phyloP scores from a whole-genome alignment of 1,139 yeast genomes.

The Pichia inconspicua region DNA sequence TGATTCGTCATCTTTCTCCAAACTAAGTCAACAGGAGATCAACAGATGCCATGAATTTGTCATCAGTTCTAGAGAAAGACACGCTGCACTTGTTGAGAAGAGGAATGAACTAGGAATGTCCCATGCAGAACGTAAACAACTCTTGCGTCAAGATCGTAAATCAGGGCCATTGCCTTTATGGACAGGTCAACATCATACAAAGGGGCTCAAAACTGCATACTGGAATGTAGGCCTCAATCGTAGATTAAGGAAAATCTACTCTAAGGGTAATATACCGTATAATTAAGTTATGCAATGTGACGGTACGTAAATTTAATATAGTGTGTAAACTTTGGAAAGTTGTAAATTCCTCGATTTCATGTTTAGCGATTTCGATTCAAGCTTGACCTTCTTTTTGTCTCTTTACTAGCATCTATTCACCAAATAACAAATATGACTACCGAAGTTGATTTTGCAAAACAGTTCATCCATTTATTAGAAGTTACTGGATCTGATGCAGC shows the following conservation, averaged over 20 bases:
- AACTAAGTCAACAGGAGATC: constrained; percentile 75
- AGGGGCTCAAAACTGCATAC: constrained; percentile 48
- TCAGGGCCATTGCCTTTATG: constrained; percentile 18
- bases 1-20: constrained; percentile 32
- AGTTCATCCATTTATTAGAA: constrained; percentile 19
- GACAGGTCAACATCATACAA: constrained; percentile 38
- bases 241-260: constrained; percentile 34
- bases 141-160: constrained; percentile 22
- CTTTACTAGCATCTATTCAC: too few relatives aligned
- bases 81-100: constrained; percentile 32
- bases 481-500: constrained; percentile 18
- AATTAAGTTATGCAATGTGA: background rate
- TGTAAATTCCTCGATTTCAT: too few relatives aligned
- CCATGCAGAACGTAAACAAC: constrained; percentile 29
- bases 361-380: too few relatives aligned
- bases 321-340: too few relatives aligned
- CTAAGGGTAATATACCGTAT: constrained; percentile 30
- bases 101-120: constrained; percentile 24
- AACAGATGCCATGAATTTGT: constrained; percentile 72
- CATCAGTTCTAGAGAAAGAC: constrained; percentile 46
- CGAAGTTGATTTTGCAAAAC: constrained; percentile 24
- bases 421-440: constrained; percentile 11
- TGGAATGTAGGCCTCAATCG: constrained; percentile 51
- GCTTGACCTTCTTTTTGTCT: too few relatives aligned
- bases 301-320: too few relatives aligned